Percentiles rank a stretch among this genome's conserved stretches.
These are phyloP conservation scores for Nevesoporus exiguus DNA, from an alignment of 768 basidiomycete genomes.

Conservation along the genomic window DNA sequence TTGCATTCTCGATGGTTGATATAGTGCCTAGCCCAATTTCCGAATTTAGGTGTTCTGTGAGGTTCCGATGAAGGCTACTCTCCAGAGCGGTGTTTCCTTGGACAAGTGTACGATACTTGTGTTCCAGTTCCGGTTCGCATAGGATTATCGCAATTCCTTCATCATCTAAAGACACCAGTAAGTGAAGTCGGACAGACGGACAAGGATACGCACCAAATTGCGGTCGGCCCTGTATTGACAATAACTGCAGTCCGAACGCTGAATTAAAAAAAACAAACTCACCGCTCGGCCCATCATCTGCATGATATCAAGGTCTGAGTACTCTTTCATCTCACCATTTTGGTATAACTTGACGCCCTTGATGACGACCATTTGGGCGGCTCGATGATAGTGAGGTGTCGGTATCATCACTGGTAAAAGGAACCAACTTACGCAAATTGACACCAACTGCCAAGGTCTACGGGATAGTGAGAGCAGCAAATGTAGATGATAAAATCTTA, in stretches of 20 bases:
- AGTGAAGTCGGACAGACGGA: not conserved
- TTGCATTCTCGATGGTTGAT: slow-evolving; percentile 61
- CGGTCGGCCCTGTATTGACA: slow-evolving; percentile 63
- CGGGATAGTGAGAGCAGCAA: slow-evolving; percentile 5
- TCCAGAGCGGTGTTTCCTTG: slow-evolving; percentile 79
- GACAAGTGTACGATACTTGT: slow-evolving; percentile 65
- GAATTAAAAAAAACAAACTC: slow-evolving; percentile 21
- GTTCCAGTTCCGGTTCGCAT: slow-evolving; percentile 69
- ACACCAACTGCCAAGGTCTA: slow-evolving; percentile 96
- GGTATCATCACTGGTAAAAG: not conserved
- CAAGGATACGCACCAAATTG: slow-evolving; percentile 64
- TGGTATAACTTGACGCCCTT: slow-evolving; percentile 85
- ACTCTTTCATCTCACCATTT: slow-evolving; percentile 68
- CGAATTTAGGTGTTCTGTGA: slow-evolving; percentile 90
- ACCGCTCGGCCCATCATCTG: slow-evolving; percentile 97
- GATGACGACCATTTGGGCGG: slow-evolving; percentile 91
- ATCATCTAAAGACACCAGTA: slow-evolving; percentile 49
- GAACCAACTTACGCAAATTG: slow-evolving; percentile 69
- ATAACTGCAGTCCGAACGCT: not conserved
- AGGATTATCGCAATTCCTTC: slow-evolving; percentile 82
- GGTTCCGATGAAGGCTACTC: slow-evolving; percentile 77
- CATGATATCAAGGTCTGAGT: slow-evolving; percentile 89
- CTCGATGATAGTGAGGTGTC: slow-evolving; percentile 35
- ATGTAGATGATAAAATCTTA: slow-evolving; percentile 20
- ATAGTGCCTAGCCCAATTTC: slow-evolving; percentile 90